Conservation (phyloP, 2,329 filamentous ascomycete species). For the Xylariaceae sp. region DNA sequence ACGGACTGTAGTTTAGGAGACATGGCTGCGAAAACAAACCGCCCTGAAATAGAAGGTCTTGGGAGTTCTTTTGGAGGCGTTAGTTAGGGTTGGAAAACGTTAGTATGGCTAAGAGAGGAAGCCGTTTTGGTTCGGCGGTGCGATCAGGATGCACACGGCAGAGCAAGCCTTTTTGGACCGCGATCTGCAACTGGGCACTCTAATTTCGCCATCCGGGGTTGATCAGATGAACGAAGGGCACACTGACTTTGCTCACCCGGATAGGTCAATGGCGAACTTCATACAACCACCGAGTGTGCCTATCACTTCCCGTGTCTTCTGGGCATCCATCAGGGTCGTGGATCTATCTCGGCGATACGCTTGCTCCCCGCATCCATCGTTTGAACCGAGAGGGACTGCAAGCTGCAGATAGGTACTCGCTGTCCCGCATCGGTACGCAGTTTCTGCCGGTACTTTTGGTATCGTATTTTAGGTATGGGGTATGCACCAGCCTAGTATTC, state of each 20-base stretch:
- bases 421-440: not conserved
- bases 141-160: not conserved
- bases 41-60: not conserved
- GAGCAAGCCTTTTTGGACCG: not conserved
- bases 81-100: not conserved
- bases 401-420: constrained; percentile 1
- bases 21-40: not conserved
- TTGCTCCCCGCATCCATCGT: not conserved
- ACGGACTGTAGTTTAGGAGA: not conserved
- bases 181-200: not conserved
- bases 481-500: too few relatives aligned
- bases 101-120: not conserved
- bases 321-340: not conserved
- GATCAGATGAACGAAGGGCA: constrained; percentile 1
- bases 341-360: not conserved
- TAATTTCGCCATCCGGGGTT: not conserved
- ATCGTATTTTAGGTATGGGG: too few relatives aligned
- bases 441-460: not conserved
- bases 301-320: not conserved
- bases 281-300: not conserved
- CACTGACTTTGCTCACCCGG: constrained; percentile 1
- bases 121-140: not conserved
- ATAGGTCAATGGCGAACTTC: not conserved
- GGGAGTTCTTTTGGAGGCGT: not conserved
- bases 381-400: constrained; percentile 3